Conservation (phyloP, 345 rosid genomes). For the Salix suchowensis region DNA sequence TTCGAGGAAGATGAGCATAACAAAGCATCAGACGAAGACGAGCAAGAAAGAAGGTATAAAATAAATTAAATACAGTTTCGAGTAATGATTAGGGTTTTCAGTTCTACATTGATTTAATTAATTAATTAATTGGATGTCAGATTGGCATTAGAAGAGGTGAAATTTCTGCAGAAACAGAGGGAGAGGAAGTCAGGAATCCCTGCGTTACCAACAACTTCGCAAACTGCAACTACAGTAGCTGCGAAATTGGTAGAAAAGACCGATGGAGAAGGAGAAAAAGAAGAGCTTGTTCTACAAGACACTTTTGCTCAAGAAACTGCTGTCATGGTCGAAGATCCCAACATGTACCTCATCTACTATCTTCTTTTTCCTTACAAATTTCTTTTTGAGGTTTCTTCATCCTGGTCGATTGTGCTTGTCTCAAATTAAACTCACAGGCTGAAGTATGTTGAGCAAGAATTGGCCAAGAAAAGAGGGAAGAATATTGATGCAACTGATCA, state of each 20-base stretch:
- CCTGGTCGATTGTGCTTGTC: background rate
- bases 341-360: slow-evolving; percentile 49
- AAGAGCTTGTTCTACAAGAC: slow-evolving; percentile 92
- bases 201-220: slow-evolving; percentile 40
- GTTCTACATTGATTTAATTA: background rate
- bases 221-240: slow-evolving; percentile 23
- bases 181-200: slow-evolving; percentile 80
- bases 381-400: background rate
- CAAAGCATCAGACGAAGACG: slow-evolving; percentile 53
- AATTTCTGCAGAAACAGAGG: slow-evolving; percentile 87
- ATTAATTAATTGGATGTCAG: slow-evolving; percentile 16
- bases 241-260: slow-evolving; percentile 48
- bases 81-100: background rate
- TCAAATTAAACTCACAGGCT: slow-evolving; percentile 38
- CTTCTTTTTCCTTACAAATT: background rate
- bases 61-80: background rate
- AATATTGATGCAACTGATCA: slow-evolving; percentile 40
- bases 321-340: slow-evolving; percentile 89
- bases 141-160: slow-evolving; percentile 88
- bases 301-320: slow-evolving; percentile 99
- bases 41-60: slow-evolving; percentile 65
- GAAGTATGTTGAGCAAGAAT: slow-evolving; percentile 80
- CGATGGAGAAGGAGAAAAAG: slow-evolving; percentile 90
- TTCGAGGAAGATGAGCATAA: slow-evolving; percentile 45
- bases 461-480: slow-evolving; percentile 82